Evolutionary conservation across 768 basidiomycete genomes (phyloP), one percentile per base, ranked within the genome.

Genomic region (Tulasnella sp.): DNA sequence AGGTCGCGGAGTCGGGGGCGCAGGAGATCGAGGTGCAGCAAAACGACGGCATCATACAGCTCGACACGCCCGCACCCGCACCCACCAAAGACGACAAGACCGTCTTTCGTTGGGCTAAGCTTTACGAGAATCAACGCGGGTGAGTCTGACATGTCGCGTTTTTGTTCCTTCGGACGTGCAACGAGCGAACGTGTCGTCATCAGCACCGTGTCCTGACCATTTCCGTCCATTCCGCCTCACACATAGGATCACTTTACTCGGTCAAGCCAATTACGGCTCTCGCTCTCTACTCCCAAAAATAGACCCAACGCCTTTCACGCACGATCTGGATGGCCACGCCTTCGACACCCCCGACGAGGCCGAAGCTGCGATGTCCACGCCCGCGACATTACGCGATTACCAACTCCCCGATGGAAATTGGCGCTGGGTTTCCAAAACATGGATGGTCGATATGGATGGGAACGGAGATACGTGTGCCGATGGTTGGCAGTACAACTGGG

Each of bases 361-460:
- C 46, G 34, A 39, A 18, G 56, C 40, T 12, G 38, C 40, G 8
- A 74, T 74, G 71, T 2, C 39, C 14, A 82, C 80, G 34, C 86
- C 86, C 39, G 81, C 81, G 40, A 84, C 90, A 10, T 88, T 93
- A 6, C 84, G 85, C 4, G 88, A 88, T 78, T 95, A 92, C 82
- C 92, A 92, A 12, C 88, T 95, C 36, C 94, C 94, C 2, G 92
- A 94, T 81, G 93, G 93, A 34, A 89, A 88, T 31, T 95, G 94
- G 94, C 88, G 86, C 75, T 95, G 94, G 94, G 90, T 94, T 1
- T 93, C 92, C 58, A 89, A 89, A 62, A 85, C 89, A 9, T 95
- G 94, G 94, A 93, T 95, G 92, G 90, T 95, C 79, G 94, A 95
- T 86, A 95, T 95, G 94, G 92, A 92, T 58, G 89, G 90, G 39